These are phyloP conservation scores for Rhodotorula taiwanensis DNA, from an alignment of 768 basidiomycete genomes.

Conservation along the genomic window DNA sequence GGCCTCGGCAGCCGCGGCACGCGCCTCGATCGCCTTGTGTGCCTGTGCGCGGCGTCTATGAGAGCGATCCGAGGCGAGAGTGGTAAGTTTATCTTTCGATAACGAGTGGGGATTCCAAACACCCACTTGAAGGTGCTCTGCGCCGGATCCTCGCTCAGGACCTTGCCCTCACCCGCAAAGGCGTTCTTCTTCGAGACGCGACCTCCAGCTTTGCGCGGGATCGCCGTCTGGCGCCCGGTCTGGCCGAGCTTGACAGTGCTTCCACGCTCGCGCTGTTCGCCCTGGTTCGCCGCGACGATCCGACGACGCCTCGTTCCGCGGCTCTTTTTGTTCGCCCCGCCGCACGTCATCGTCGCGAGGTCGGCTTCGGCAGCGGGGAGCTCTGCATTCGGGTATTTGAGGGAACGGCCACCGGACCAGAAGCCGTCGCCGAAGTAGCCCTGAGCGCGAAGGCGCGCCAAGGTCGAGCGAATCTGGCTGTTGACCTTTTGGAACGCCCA, in stretches of 20 bases:
- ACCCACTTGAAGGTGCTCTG: conserved; percentile 26
- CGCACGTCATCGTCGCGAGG: conserved; percentile 12
- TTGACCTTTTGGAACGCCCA: conserved; percentile 19
- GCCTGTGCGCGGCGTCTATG: not conserved
- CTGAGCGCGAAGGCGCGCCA: not conserved
- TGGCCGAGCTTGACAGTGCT: conserved; percentile 11
- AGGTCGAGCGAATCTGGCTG: conserved; percentile 10
- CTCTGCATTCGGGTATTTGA: not conserved
- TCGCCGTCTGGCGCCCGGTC: conserved; percentile 30
- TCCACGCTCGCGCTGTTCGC: conserved; percentile 4
- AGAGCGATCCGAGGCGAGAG: no score
- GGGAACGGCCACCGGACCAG: conserved; percentile 11
- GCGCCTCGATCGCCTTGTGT: conserved; percentile 7
- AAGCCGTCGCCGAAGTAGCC: conserved; percentile 34
- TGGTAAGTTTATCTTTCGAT: no score
- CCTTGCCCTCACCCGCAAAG: conserved; percentile 18
- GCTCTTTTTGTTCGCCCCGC: conserved; percentile 6
- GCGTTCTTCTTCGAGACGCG: conserved; percentile 20
- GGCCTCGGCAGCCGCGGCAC: conserved; percentile 12
- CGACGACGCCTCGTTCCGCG: not conserved
- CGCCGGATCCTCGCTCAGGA: conserved; percentile 12
- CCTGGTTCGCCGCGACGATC: not conserved
- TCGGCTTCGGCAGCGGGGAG: not conserved
- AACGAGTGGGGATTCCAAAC: not conserved
- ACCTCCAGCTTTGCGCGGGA: conserved; percentile 22